These are phyloP conservation scores for Picea glauca DNA, from an alignment of 75 land plant species.

Conservation along the genomic window DNA sequence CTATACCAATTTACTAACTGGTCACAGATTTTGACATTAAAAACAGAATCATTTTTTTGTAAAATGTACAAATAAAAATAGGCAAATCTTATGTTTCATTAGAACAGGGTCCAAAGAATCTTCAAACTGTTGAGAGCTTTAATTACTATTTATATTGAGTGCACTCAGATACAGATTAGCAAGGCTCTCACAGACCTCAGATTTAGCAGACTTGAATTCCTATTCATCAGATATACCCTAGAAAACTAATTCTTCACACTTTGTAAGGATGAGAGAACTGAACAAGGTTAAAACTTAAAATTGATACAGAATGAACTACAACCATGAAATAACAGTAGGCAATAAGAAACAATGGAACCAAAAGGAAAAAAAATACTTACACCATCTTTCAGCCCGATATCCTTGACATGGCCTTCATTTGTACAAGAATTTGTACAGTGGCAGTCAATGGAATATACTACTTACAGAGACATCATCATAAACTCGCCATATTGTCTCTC, in stretches of 20 bases:
- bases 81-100: neutral
- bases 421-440: neutral
- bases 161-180: neutral
- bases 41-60: neutral
- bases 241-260: neutral
- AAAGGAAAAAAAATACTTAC: neutral
- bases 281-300: neutral
- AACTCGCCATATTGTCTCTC: constrained; percentile 59
- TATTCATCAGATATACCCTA: neutral
- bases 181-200: neutral
- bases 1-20: neutral
- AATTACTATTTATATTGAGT: neutral
- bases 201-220: neutral
- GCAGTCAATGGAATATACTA: constrained; percentile 38
- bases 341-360: neutral
- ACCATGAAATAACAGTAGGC: neutral
- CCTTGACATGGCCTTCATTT: neutral
- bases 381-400: neutral
- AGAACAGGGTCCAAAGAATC: too few relatives aligned
- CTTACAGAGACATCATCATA: constrained; percentile 50
- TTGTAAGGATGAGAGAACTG: neutral
- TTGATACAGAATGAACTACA: neutral
- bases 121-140: too few relatives aligned
- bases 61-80: neutral
- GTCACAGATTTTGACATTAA: neutral